phyloP scores from a whole-genome alignment of 2,329 filamentous ascomycete genomes.

The Orbilia ellipsospora region DNA sequence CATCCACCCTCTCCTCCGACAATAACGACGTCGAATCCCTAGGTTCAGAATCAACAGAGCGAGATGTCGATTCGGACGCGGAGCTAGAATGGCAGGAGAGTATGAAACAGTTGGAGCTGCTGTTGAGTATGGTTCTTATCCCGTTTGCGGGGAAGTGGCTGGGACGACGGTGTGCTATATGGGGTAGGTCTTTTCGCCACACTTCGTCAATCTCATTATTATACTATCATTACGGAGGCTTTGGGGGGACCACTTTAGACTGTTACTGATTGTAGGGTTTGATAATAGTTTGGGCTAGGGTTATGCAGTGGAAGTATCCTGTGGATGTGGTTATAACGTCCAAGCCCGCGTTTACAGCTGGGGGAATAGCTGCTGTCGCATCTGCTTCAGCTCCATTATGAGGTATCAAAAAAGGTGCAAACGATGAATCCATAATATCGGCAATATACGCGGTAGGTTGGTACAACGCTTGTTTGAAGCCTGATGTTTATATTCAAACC shows the following conservation, averaged over 20 bases:
- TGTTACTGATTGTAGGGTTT: background rate
- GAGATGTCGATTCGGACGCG: slow-evolving; percentile 79
- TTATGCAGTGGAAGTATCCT: slow-evolving; percentile 59
- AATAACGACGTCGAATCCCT: slow-evolving; percentile 48
- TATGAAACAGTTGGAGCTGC: slow-evolving; percentile 89
- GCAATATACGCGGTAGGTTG: too few species aligned
- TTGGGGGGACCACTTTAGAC: too few species aligned
- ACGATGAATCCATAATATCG: background rate
- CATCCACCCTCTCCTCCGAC: slow-evolving; percentile 31
- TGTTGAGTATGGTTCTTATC: slow-evolving; percentile 93
- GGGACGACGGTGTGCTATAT: slow-evolving; percentile 51
- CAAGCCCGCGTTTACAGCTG: slow-evolving; percentile 36
- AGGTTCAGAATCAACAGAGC: slow-evolving; percentile 38
- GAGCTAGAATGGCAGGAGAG: slow-evolving; percentile 96
- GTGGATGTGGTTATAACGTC: slow-evolving; percentile 57
- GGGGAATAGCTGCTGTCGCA: slow-evolving; percentile 34
- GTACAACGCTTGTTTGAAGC: too few species aligned
- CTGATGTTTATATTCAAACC: too few species aligned
- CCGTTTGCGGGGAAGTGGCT: slow-evolving; percentile 87
- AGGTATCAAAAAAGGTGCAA: background rate
- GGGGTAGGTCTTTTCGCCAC: slow-evolving; percentile 62
- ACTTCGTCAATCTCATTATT: background rate
- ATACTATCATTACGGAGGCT: too few species aligned
- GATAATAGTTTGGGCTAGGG: slow-evolving; percentile 57
- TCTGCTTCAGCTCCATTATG: slow-evolving; percentile 35